These are phyloP conservation scores for Rhizopogon roseolus DNA, from an alignment of 768 basidiomycete genomes.

Conservation along the genomic window DNA sequence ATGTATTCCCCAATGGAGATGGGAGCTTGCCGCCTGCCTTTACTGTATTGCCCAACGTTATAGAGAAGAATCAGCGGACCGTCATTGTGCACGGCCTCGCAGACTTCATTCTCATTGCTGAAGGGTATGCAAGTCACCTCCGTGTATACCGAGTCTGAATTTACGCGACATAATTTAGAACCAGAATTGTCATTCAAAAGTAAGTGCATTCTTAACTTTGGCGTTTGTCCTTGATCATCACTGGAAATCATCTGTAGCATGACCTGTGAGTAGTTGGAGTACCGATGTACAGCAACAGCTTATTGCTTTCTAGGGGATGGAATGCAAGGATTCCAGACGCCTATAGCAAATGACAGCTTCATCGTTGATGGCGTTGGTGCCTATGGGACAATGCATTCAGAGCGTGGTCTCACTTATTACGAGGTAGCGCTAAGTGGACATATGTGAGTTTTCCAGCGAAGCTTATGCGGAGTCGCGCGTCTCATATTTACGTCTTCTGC, in stretches of 20 bases:
- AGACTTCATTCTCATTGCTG: slow-evolving; percentile 69
- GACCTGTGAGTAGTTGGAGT: slow-evolving; percentile 28
- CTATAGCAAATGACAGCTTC: slow-evolving; percentile 61
- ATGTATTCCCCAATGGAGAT: slow-evolving; percentile 63
- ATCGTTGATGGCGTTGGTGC: slow-evolving; percentile 67
- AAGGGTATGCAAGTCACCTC: slow-evolving; percentile 41
- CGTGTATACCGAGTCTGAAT: too few species aligned
- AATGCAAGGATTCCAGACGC: slow-evolving; percentile 68
- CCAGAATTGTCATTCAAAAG: slow-evolving; percentile 64
- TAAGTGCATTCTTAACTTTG: slow-evolving; percentile 22
- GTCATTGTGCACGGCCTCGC: slow-evolving; percentile 71
- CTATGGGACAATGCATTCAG: slow-evolving; percentile 57
- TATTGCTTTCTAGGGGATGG: slow-evolving; percentile 48
- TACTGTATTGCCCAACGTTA: slow-evolving; percentile 66
- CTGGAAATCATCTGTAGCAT: slow-evolving; percentile 22
- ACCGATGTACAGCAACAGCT: not conserved
- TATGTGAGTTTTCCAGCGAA: slow-evolving; percentile 38
- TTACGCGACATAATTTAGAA: slow-evolving; percentile 23
- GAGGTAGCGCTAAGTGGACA: slow-evolving; percentile 70
- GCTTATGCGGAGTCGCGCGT: not conserved
- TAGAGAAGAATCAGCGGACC: slow-evolving; percentile 65
- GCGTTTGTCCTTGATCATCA: not conserved
- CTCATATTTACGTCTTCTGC: not conserved
- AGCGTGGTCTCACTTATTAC: slow-evolving; percentile 62
- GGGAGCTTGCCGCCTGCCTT: slow-evolving; percentile 56